Evolutionary conservation across 2,329 filamentous ascomycete genomes (phyloP), one percentile per base, ranked within the genome.

Genomic region (Blastomyces gilchristii): DNA sequence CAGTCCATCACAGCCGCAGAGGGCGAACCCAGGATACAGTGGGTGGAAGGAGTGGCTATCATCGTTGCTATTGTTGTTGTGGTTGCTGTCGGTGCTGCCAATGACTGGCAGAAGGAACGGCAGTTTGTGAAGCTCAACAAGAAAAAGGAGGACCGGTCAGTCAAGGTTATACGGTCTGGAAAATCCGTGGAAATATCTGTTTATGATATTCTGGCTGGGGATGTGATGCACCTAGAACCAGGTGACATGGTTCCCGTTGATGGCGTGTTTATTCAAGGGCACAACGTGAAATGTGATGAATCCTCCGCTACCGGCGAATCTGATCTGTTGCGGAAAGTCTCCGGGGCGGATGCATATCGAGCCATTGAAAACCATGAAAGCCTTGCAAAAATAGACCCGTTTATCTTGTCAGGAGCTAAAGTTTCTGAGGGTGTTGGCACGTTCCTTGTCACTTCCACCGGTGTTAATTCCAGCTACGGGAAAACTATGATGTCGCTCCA

Each of bases 351-450:
- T 14, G 87, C 87, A 25, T 86, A 82, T 71, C 80, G 80, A 43
- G 81, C 84, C 3, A 86, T 88, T 66, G 82, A 87, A 65, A 79
- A 82, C 58, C 79, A 84, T 64, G 80, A 86, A 61, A 79, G 79
- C 18, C 75, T 87, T 43, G 81, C 81, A 66, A 89, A 89, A 69
- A 77, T 88, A 65, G 89, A 92, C 68, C 89, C 89, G 0, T 93
- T 93, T 73, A 91, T 93, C 65, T 79, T 92, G 3, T 92, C 88
- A 28, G 89, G 89, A 56, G 87, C 87, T 2, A 91, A 90, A 68
- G 85, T 93, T 12, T 85, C 85, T 0, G 87, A 91, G 69, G 89
- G 89, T 62, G 81, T 90, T 8, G 89, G 90, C 11, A 85, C 83
- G 3, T 92, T 90, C 73, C 73, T 93, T 62, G 88, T 91, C 62